These are phyloP conservation scores for Rhizopogon sp. DNA, from an alignment of 768 basidiomycete species.

Conservation along the genomic window DNA sequence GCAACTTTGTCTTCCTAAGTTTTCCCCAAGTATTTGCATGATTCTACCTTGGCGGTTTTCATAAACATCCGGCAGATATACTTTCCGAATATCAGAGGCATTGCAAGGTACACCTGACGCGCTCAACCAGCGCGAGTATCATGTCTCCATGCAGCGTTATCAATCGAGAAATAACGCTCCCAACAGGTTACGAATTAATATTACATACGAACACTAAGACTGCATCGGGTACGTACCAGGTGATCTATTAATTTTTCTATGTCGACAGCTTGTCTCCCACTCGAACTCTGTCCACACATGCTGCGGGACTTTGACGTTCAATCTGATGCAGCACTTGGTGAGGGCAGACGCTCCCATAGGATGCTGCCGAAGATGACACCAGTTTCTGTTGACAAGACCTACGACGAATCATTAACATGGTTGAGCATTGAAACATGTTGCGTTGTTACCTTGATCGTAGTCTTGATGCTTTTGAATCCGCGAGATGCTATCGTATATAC, in stretches of 20 bases:
- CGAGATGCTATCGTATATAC: slow-evolving; percentile 93
- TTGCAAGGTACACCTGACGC: no score
- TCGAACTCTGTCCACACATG: slow-evolving; percentile 99
- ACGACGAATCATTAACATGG: not conserved
- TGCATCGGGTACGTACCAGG: not conserved
- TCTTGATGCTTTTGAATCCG: slow-evolving; percentile 97
- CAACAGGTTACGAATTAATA: no score
- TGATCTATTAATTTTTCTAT: not conserved
- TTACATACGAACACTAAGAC: no score
- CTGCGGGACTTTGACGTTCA: slow-evolving; percentile 96
- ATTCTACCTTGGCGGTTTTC: no score
- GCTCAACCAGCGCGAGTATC: no score
- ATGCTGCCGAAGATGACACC: slow-evolving; percentile 98
- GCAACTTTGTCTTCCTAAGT: no score
- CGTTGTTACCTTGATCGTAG: slow-evolving; percentile 78
- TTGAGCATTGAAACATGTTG: not conserved
- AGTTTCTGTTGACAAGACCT: slow-evolving; percentile 97
- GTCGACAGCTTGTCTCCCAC: slow-evolving; percentile 74
- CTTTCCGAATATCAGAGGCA: no score
- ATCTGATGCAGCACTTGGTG: slow-evolving; percentile 84
- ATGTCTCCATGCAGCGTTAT: no score
- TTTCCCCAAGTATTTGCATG: no score
- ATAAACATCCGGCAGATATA: no score
- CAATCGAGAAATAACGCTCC: no score
- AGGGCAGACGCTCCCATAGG: slow-evolving; percentile 89